phyloP scores from a whole-genome alignment of 2,329 filamentous ascomycete species.

The Penicillium decumbens region DNA sequence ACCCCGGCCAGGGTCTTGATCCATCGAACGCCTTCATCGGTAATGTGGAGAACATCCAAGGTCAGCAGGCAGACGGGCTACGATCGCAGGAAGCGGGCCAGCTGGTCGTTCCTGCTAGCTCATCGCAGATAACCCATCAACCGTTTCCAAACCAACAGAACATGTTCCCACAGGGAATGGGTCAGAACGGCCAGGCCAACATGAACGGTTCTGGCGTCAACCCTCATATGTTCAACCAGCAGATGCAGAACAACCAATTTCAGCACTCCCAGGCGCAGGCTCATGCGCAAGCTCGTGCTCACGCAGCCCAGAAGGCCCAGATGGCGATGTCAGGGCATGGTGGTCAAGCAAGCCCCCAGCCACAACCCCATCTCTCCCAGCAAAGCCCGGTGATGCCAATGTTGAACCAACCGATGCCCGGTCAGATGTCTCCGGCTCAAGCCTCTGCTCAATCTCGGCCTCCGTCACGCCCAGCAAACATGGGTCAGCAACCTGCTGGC shows the following conservation, averaged over 20 bases:
- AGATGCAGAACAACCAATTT: slow-evolving; percentile 39
- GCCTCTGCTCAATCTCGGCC: slow-evolving; percentile 32
- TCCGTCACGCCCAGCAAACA: slow-evolving; percentile 32
- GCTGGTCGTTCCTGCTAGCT: slow-evolving; percentile 61
- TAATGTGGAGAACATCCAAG: slow-evolving; percentile 53
- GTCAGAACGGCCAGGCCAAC: slow-evolving; percentile 36
- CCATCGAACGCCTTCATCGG: slow-evolving; percentile 37
- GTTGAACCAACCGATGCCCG: slow-evolving; percentile 42
- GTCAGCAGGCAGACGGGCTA: slow-evolving; percentile 59
- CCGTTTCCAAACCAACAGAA: slow-evolving; percentile 42
- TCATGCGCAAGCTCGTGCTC: slow-evolving; percentile 39
- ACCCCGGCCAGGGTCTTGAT: slow-evolving; percentile 31
- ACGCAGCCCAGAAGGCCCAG: slow-evolving; percentile 45
- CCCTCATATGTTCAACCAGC: slow-evolving; percentile 41
- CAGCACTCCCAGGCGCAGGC: slow-evolving; percentile 33
- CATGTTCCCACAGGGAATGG: slow-evolving; percentile 42
- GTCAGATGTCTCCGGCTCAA: slow-evolving; percentile 38
- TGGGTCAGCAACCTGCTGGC: slow-evolving; percentile 30
- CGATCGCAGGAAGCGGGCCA: slow-evolving; percentile 59
- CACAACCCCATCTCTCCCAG: slow-evolving; percentile 38
- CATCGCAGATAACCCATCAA: slow-evolving; percentile 47
- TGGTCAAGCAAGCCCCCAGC: slow-evolving; percentile 42
- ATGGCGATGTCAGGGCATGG: slow-evolving; percentile 45
- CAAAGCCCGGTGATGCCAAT: slow-evolving; percentile 41
- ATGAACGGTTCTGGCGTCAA: slow-evolving; percentile 37